phyloP scores from a whole-genome alignment of 345 rosid genomes.

The Eucalyptus urophylla region DNA sequence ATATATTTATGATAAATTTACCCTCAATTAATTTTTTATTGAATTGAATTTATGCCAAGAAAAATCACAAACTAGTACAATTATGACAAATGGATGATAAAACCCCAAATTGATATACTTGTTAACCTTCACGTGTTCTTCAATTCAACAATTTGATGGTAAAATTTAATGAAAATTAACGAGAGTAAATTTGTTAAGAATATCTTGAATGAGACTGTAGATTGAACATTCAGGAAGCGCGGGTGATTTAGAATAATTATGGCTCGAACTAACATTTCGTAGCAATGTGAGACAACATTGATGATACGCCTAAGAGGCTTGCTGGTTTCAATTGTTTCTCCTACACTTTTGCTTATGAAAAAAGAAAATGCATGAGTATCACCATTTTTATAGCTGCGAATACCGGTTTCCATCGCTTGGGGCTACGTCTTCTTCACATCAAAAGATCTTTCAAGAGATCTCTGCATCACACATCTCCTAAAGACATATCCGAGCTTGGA shows the following conservation, averaged over 20 bases:
- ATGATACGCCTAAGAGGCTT: background rate
- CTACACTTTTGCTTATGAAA: background rate
- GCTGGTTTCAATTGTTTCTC: background rate
- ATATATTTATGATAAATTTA: too few species aligned
- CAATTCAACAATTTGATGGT: rapidly evolving
- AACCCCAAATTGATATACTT: too few species aligned
- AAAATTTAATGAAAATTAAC: too few species aligned
- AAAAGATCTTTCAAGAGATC: background rate
- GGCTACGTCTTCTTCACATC: background rate
- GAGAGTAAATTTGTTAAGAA: background rate
- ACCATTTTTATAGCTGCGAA: background rate
- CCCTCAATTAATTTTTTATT: rapidly evolving
- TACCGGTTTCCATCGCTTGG: background rate
- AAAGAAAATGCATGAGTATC: background rate
- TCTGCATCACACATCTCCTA: background rate
- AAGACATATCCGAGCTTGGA: background rate
- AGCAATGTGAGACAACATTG: too few species aligned
- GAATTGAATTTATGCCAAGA: too few species aligned
- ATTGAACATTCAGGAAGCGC: rapidly evolving
- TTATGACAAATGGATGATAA: too few species aligned
- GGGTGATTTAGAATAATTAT: background rate
- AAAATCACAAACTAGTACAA: too few species aligned
- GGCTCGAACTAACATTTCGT: background rate
- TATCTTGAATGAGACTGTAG: background rate
- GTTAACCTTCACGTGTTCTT: rapidly evolving